phyloP scores from a whole-genome alignment of 2,329 filamentous ascomycete species.

The Trichothecium sympodiale region DNA sequence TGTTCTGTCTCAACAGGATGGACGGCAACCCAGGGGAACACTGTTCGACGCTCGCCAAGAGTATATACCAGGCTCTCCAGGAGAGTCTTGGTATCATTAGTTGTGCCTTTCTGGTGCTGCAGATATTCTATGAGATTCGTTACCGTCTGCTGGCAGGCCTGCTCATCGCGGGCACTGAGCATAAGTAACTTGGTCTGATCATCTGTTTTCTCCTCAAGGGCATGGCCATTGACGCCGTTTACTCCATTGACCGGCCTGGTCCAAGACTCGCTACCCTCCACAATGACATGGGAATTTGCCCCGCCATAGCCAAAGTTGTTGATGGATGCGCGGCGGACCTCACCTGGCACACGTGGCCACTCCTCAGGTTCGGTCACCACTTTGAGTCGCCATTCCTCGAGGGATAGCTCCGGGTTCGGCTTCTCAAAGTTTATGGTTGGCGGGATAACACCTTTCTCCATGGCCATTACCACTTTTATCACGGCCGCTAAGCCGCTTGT shows the following conservation, averaged over 20 bases:
- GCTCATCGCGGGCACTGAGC: too few species aligned
- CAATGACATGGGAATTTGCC: slow-evolving; percentile 30
- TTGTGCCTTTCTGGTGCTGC: too few species aligned
- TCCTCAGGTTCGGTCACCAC: slow-evolving; percentile 37
- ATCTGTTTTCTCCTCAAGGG: too few species aligned
- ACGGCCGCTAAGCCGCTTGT: slow-evolving; percentile 39
- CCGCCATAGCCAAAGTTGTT: slow-evolving; percentile 37
- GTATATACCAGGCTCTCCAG: too few species aligned
- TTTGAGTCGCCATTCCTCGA: slow-evolving; percentile 38
- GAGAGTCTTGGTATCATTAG: too few species aligned
- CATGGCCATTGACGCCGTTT: slow-evolving; percentile 1
- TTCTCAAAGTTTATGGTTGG: slow-evolving; percentile 39
- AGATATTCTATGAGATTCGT: too few species aligned
- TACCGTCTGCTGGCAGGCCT: too few species aligned
- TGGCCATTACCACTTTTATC: slow-evolving; percentile 40
- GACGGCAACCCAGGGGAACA: too few species aligned
- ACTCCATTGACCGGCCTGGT: too few species aligned
- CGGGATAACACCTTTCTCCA: slow-evolving; percentile 37
- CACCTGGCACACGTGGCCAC: slow-evolving; percentile 38
- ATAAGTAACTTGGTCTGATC: background rate
- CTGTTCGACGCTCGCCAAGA: too few species aligned
- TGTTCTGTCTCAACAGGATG: too few species aligned
- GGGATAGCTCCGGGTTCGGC: slow-evolving; percentile 37
- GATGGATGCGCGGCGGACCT: slow-evolving; percentile 14
- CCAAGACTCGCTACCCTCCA: too few species aligned